These are phyloP conservation scores for Phytophthora foliorum DNA, from an alignment of 352 stramenopile genomes.

Conservation along the genomic window DNA sequence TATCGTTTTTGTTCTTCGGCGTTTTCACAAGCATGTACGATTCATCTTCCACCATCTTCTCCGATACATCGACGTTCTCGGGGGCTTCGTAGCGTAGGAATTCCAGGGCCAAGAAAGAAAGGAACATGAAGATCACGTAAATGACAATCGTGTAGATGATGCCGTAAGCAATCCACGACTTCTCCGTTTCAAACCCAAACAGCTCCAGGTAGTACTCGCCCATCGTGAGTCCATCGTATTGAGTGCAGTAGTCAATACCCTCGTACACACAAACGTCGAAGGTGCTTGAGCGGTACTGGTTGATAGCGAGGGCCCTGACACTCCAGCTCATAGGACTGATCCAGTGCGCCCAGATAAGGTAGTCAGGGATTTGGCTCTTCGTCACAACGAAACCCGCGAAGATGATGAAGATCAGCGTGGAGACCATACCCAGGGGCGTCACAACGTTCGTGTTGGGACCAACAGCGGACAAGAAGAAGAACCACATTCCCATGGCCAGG, in stretches of 20 bases:
- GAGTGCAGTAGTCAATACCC: constrained; percentile 40
- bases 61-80: constrained; percentile 18
- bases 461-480: constrained; percentile 43
- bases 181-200: constrained; percentile 51
- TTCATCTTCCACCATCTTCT: constrained; percentile 20
- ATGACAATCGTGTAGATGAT: constrained; percentile 42
- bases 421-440: constrained; percentile 9
- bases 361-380: constrained; percentile 31
- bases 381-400: constrained; percentile 37
- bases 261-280: constrained; percentile 43
- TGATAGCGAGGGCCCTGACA: constrained; percentile 33
- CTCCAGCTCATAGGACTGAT: constrained; percentile 46
- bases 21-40: constrained; percentile 12
- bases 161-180: constrained; percentile 41
- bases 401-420: constrained; percentile 34
- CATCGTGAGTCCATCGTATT: constrained; percentile 34
- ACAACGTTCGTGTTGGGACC: constrained; percentile 42
- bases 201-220: constrained; percentile 42
- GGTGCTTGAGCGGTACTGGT: constrained; percentile 45
- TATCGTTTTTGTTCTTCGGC: constrained; percentile 14
- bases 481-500: constrained; percentile 38
- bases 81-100: constrained; percentile 32
- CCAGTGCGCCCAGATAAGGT: constrained; percentile 38
- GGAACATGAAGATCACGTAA: constrained; percentile 46
- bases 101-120: constrained; percentile 27